Base-by-base conservation (phyloP, 768 basidiomycete genomes). In the Russula ochroleuca region DNA sequence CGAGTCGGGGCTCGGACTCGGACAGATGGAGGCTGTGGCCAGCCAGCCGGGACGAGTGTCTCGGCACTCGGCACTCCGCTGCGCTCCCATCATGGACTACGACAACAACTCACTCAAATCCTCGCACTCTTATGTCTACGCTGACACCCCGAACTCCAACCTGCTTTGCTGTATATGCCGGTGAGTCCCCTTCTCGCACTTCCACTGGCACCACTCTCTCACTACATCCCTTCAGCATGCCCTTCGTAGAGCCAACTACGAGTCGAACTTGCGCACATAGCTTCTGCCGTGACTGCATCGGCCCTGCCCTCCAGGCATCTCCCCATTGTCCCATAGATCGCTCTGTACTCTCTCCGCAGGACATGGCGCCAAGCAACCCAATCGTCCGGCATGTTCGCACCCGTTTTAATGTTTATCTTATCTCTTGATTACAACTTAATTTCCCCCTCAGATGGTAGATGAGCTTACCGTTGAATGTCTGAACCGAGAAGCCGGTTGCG, bases 261-360 rank as follows among this genome's bases (percentile, higher is more conserved):
- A 86, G 90, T 0, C 80, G 75, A 45, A 83, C 86, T 9, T 95
- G 94, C 69, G 79, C 82, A 63, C 94, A 93, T 72, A 95, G 92
- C 0, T 95, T 95, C 73, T 96, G 94, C 73, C 75, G 75, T n/a
- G 86, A 84, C 35, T 96, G 94, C 70, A 90, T 94, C 64, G 69
- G 76, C n/a, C 78, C 79, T 55, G 89, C 93, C 0, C 79, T 95
- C 4, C 72, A 74, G 14, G 82, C 88, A 63, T 83, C 85, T 8
- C 77, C 81, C 0, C 85, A 86, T 65, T 96, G 94, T 72, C 94
- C 94, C 13, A 84, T 96, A 35, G 93, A 95, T 74, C 84, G 94
- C 23, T 86, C 83, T 15, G 78, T 84, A 0, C 78, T 95, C 37
- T 74, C 76, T 1, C 60, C 75, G n/a, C 76, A 75, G n/a, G 85